These are phyloP conservation scores for Nakazawaea pomicola DNA, from an alignment of 805 yeast species.

Conservation along the genomic window DNA sequence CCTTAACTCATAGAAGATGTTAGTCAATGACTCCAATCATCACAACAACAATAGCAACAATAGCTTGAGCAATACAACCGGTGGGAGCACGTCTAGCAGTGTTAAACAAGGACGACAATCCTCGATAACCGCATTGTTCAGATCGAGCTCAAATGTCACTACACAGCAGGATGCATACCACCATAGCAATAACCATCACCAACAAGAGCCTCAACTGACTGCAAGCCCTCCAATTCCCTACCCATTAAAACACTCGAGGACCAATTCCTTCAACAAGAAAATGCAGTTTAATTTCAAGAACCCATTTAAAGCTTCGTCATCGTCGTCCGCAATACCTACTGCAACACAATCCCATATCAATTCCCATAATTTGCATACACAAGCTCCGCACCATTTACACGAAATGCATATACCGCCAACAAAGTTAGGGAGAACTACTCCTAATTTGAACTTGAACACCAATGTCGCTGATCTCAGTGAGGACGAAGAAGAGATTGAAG, in stretches of 20 bases:
- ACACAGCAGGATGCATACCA: not conserved
- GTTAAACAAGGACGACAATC: no score
- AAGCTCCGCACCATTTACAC: no score
- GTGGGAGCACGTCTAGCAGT: slow-evolving; percentile 9
- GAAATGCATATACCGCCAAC: no score
- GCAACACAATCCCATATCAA: not conserved
- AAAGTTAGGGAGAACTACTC: no score
- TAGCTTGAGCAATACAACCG: not conserved
- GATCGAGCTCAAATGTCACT: slow-evolving; percentile 3
- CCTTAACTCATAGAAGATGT: no score
- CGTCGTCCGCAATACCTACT: not conserved
- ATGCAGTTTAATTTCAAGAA: slow-evolving; percentile 10
- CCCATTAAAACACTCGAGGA: slow-evolving; percentile 4
- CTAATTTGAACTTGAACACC: slow-evolving; percentile 3
- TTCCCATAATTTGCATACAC: not conserved
- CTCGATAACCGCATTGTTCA: slow-evolving; percentile 10
- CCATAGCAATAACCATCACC: no score
- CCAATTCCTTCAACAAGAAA: slow-evolving; percentile 8
- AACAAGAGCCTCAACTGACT: no score
- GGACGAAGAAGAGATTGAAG: not conserved
- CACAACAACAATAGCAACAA: slow-evolving; percentile 9
- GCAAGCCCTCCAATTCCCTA: not conserved
- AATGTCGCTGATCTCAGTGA: not conserved
- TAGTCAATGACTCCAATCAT: no score
- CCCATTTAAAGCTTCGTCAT: slow-evolving; percentile 6